Evolutionary conservation across 2,329 filamentous ascomycete genomes (phyloP).

Genomic region (Trichoderma sp.): DNA sequence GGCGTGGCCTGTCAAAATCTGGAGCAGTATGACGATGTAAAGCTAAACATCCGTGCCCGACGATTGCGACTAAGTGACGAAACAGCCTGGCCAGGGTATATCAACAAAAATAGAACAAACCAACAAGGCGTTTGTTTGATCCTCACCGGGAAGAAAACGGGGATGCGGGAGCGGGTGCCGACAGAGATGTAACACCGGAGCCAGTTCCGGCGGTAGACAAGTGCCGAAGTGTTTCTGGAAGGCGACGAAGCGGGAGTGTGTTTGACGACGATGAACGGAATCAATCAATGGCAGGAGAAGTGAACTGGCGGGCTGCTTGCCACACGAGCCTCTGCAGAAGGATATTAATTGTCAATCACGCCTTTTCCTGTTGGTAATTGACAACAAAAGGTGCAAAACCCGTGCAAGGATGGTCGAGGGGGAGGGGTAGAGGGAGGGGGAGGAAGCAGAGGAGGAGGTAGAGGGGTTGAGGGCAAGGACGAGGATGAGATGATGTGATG

Average conservation of each 20-base stretch:
- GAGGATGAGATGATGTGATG: not conserved
- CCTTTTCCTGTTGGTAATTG: not conserved
- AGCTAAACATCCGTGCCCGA: not conserved
- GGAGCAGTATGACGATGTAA: not conserved
- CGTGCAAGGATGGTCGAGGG: not conserved
- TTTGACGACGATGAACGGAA: not conserved
- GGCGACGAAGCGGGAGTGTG: conserved; percentile 2
- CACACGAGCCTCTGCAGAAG: not conserved
- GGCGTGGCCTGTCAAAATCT: conserved; percentile 6
- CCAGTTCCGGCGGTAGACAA: not conserved
- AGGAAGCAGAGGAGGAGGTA: not conserved
- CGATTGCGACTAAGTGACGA: not conserved
- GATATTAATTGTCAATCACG: not conserved
- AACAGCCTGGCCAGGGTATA: not conserved
- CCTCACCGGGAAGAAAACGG: not conserved
- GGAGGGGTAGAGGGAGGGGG: not conserved
- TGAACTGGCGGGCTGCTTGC: not conserved
- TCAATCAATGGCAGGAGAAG: not conserved
- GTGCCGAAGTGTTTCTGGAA: conserved; percentile 9
- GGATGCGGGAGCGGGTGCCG: not conserved
- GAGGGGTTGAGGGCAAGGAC: not conserved
- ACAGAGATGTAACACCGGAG: conserved; percentile 9
- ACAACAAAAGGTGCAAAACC: not conserved
- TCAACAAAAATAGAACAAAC: conserved; percentile 14
- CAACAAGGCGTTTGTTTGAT: conserved; percentile 12